Evolutionary conservation across 371 early-diverging fungal genomes (phyloP).

Genomic region (Rhizopus delemar): DNA sequence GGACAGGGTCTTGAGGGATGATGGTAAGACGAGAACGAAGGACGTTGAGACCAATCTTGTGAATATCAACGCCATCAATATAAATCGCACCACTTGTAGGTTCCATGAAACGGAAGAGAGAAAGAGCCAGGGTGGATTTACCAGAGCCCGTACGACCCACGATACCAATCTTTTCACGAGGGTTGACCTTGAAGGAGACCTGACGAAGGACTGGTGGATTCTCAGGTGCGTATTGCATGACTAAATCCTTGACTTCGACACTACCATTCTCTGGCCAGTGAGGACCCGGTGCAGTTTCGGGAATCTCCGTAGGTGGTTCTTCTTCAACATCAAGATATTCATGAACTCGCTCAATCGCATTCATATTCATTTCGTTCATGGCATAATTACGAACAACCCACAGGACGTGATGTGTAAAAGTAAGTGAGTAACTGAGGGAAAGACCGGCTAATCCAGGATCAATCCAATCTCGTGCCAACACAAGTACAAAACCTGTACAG

Average conservation of each 20-base stretch:
- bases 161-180: constrained; percentile 65
- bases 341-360: constrained; percentile 81
- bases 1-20: constrained; percentile 78
- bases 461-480: constrained; percentile 51
- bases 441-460: constrained; percentile 81
- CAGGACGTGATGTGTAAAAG: constrained; percentile 68
- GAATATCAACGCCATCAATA: constrained; percentile 76
- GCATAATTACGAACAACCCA: constrained; percentile 83
- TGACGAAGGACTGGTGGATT: constrained; percentile 69
- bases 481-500: constrained; percentile 62
- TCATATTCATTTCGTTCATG: constrained; percentile 83
- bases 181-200: constrained; percentile 59
- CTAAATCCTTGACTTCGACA: constrained; percentile 64
- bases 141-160: constrained; percentile 65
- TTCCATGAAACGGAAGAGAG: constrained; percentile 80
- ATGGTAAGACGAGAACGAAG: constrained; percentile 66
- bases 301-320: constrained; percentile 63
- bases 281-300: constrained; percentile 50
- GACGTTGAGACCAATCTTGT: constrained; percentile 63
- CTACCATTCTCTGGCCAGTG: constrained; percentile 76
- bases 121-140: constrained; percentile 68
- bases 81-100: constrained; percentile 57
- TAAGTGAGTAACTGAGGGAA: constrained; percentile 71
- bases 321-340: constrained; percentile 74
- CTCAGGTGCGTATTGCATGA: constrained; percentile 69